A percentile compares a stretch with the other conserved stretches of the same genome.
Conservation (phyloP, 768 basidiomycete species). For the Phaeotremella fagi region DNA sequence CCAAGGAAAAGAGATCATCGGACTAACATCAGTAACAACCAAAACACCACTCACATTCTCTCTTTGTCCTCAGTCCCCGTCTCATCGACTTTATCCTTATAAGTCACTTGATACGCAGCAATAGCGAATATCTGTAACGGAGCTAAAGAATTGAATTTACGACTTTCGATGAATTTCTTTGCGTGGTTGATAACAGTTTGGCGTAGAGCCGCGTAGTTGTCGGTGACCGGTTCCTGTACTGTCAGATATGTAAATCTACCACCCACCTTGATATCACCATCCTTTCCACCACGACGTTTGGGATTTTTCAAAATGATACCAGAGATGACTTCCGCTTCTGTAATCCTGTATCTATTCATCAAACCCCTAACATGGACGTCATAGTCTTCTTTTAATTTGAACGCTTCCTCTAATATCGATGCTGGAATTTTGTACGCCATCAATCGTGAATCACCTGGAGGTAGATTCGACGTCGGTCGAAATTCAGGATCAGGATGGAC, state of each 20-base stretch:
- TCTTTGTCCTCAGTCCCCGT: neutral
- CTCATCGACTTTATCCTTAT: neutral
- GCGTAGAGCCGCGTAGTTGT: conserved; percentile 1
- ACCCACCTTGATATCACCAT: conserved; percentile 19
- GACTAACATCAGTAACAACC: too few species aligned
- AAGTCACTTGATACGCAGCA: conserved; percentile 21
- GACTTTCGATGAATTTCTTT: neutral
- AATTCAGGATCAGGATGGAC: conserved; percentile 7
- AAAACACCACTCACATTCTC: neutral
- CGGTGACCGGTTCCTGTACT: conserved; percentile 10
- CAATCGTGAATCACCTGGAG: neutral
- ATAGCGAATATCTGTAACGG: conserved; percentile 15
- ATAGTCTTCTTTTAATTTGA: conserved; percentile 1
- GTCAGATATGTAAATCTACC: neutral
- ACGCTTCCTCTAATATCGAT: neutral
- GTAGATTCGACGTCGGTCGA: neutral
- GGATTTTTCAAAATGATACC: conserved; percentile 16
- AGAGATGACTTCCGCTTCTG: conserved; percentile 17
- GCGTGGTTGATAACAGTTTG: conserved; percentile 2
- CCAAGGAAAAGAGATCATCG: conserved; percentile 1
- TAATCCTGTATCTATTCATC: conserved; percentile 8
- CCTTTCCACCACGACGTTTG: conserved; percentile 9
- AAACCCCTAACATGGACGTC: conserved; percentile 3
- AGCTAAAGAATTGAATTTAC: conserved; percentile 4
- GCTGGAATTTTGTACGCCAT: neutral